Evolutionary conservation across 345 rosid species (phyloP).

Genomic region (Kernera saxatilis): DNA sequence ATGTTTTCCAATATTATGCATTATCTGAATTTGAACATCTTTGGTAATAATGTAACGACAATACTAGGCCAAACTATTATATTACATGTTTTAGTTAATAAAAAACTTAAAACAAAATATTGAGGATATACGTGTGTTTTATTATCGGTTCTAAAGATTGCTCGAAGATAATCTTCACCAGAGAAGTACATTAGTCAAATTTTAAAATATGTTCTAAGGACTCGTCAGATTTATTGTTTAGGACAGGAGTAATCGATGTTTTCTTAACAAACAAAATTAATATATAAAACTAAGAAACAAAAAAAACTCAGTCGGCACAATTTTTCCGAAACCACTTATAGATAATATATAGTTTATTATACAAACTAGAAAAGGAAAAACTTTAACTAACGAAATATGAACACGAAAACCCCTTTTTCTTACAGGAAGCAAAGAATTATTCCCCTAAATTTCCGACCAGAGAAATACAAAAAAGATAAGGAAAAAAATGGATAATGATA

Average conservation of each 20-base stretch:
- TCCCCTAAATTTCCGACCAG: slow-evolving; percentile 14
- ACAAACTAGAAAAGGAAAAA: neutral
- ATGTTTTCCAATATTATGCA: too few species aligned
- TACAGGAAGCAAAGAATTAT: slow-evolving; percentile 19
- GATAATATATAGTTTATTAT: neutral
- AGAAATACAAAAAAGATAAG: slow-evolving; percentile 10
- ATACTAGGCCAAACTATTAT: too few species aligned
- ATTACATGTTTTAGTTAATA: too few species aligned
- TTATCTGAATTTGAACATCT: too few species aligned
- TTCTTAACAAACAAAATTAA: neutral
- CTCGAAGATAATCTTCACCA: neutral
- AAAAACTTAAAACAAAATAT: neutral
- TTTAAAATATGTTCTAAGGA: neutral
- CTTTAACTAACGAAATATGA: slow-evolving; percentile 12
- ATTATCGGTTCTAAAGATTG: neutral
- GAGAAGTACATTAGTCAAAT: neutral
- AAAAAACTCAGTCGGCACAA: neutral
- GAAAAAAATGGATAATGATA: slow-evolving; percentile 11
- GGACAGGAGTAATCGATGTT: neutral
- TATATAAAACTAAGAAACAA: neutral
- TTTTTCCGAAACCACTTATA: neutral
- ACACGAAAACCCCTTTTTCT: slow-evolving; percentile 21
- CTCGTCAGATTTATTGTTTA: neutral
- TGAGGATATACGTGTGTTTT: neutral
- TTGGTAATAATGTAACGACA: neutral